phyloP scores from a whole-genome alignment of 108 stramenopile species.

The Cyclotella atomus region DNA sequence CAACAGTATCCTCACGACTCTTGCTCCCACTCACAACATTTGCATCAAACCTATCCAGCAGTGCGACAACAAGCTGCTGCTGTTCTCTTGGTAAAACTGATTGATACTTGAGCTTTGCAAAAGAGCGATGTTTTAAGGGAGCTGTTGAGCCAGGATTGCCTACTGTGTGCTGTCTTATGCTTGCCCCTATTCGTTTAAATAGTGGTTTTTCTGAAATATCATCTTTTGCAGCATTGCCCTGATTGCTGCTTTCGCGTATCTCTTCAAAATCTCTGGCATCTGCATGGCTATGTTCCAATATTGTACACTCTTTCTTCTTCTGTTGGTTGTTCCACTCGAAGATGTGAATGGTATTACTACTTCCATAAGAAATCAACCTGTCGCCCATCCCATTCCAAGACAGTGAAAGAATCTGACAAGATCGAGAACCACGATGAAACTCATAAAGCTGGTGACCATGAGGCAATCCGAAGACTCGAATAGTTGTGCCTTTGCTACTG shows the following conservation, averaged over 20 bases:
- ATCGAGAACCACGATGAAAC: constrained; percentile 47
- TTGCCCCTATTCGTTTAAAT: constrained; percentile 31
- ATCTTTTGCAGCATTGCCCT: not conserved
- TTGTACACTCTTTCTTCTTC: constrained; percentile 10
- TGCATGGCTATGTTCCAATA: constrained; percentile 15
- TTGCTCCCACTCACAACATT: not conserved
- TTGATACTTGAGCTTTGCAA: constrained; percentile 44
- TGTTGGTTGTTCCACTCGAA: constrained; percentile 27
- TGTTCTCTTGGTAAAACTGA: constrained; percentile 4
- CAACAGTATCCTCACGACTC: constrained; percentile 28
- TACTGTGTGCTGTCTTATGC: constrained; percentile 15
- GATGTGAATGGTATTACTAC: constrained; percentile 45
- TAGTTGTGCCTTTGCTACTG: constrained; percentile 31
- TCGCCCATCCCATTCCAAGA: constrained; percentile 46
- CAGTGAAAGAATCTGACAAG: constrained; percentile 39
- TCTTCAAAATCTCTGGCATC: constrained; percentile 30
- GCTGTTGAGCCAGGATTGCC: constrained; percentile 3
- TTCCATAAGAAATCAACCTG: constrained; percentile 37
- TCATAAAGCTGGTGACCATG: constrained; percentile 39
- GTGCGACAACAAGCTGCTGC: constrained; percentile 26
- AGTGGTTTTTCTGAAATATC: constrained; percentile 10
- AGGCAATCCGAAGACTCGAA: constrained; percentile 50
- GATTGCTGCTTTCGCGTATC: not conserved
- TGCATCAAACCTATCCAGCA: constrained; percentile 24
- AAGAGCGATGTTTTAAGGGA: constrained; percentile 41